phyloP scores from a whole-genome alignment of 352 stramenopile genomes.

The Globisporangium cylindrosporum region DNA sequence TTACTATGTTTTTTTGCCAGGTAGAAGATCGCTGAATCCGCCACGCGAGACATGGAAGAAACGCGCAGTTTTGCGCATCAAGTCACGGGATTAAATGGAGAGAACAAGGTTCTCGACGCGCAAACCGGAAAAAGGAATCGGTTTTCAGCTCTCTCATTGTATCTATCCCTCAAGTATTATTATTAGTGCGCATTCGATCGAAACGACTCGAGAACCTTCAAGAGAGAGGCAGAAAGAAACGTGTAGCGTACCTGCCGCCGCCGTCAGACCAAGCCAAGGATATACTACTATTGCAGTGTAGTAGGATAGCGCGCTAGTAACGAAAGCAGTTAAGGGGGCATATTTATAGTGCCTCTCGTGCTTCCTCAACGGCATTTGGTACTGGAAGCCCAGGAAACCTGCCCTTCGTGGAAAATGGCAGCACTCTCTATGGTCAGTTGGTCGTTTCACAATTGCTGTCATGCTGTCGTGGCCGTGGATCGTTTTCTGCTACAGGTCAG shows the following conservation, averaged over 20 bases:
- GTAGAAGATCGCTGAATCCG: conserved; percentile 9
- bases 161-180: conserved; percentile 1
- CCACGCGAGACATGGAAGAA: background rate
- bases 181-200: background rate
- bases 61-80: background rate
- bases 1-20: conserved; percentile 4
- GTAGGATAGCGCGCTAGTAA: background rate
- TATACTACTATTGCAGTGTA: background rate
- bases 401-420: conserved; percentile 20
- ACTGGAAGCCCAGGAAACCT: background rate
- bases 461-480: background rate
- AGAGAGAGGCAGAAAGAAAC: conserved; percentile 1
- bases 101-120: background rate
- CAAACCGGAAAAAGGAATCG: background rate
- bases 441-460: conserved; percentile 14
- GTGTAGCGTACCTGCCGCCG: background rate
- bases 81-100: conserved; percentile 3
- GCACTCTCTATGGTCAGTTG: conserved; percentile 13
- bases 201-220: conserved; percentile 11
- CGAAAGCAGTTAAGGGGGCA: conserved; percentile 10
- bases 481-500: conserved; percentile 11
- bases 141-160: background rate
- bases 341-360: conserved; percentile 20
- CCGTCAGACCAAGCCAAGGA: background rate
- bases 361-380: conserved; percentile 18